These are phyloP conservation scores for Cladosporium sp. DNA, from an alignment of 2,329 filamentous ascomycete genomes.

Conservation along the genomic window DNA sequence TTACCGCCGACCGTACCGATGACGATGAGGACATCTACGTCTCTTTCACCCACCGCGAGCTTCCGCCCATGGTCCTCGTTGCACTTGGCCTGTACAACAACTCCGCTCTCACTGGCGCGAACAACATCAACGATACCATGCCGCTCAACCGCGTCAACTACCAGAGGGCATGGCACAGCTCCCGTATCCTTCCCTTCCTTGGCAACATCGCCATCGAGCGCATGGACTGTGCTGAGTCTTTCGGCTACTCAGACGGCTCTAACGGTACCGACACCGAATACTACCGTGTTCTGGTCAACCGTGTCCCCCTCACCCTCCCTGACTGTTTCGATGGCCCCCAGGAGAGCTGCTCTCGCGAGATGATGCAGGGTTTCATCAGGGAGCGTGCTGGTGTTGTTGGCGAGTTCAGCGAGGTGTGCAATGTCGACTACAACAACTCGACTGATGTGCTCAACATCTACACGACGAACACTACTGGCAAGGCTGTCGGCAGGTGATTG, in stretches of 20 bases:
- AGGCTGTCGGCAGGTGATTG: slow-evolving; percentile 18
- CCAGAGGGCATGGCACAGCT: slow-evolving; percentile 63
- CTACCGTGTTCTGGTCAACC: slow-evolving; percentile 54
- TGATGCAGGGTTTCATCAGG: slow-evolving; percentile 47
- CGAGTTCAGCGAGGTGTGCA: slow-evolving; percentile 45
- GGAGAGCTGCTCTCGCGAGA: slow-evolving; percentile 49
- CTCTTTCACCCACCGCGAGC: slow-evolving; percentile 68
- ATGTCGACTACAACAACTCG: slow-evolving; percentile 45
- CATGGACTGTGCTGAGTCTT: slow-evolving; percentile 59
- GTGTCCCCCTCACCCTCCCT: slow-evolving; percentile 50
- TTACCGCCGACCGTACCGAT: slow-evolving; percentile 46
- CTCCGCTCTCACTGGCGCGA: slow-evolving; percentile 55
- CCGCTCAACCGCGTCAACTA: slow-evolving; percentile 63
- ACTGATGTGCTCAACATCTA: slow-evolving; percentile 40
- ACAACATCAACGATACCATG: slow-evolving; percentile 63
- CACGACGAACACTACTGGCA: slow-evolving; percentile 22
- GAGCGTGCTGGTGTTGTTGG: slow-evolving; percentile 46
- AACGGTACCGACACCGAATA: slow-evolving; percentile 39
- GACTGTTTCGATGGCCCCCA: slow-evolving; percentile 53
- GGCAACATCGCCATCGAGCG: slow-evolving; percentile 67
- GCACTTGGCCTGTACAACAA: slow-evolving; percentile 72
- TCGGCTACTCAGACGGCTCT: slow-evolving; percentile 49
- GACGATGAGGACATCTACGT: slow-evolving; percentile 61
- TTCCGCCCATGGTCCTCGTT: slow-evolving; percentile 66
- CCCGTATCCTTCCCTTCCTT: slow-evolving; percentile 64